Base-by-base conservation (phyloP, 352 stramenopile species). In the Stephanocyclus meneghinianus region DNA sequence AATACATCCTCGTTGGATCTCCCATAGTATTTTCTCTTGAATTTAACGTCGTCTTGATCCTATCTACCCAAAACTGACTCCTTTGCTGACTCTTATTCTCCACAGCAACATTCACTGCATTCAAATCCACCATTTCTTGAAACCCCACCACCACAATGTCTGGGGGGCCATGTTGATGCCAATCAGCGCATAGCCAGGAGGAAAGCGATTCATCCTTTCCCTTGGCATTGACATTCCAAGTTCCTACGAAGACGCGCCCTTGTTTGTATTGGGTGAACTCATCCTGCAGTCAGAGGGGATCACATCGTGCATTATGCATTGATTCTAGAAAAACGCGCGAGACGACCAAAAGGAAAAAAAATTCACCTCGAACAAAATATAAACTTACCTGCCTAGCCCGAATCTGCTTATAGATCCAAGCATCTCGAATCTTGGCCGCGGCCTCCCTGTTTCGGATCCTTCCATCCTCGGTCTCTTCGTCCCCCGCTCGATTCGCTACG, bases 211-310 rank as follows among this genome's bases (percentile, higher is more conserved):
- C 83, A n/a, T 97, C 84, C 18, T 96, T 96, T 65, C 98, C 98
- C 89, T 99, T 99, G 57, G 96, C 97, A 85, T 99, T 99, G 15
- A 99, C 97, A 82, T 99, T 99, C 96, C 97, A 99, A 32, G 97
- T 99, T 51, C 96, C 96, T 45, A 92, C 85, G 80, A 96, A 96
- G 29, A 97, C 74, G 9, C 76, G 61, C 0, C 84, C 80, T 77
- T 92, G 65, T 73, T 86, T 81, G 68, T 92, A 93, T 57, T 90
- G 76, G 11, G 88, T 93, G 73, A 93, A 93, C 81, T 93, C 88
- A 64, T 86, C 74, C 53, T 87, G n/a, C 10, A 60, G 26, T 26
- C 32, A 7, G 2, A 16, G 5, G 9, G 11, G 16, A 26, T 60
- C 35, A 40, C 35, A 40, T 40, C 4, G 7, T 40, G 35, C 35